phyloP scores from a whole-genome alignment of 768 basidiomycete species.

The Boletus patriciae region DNA sequence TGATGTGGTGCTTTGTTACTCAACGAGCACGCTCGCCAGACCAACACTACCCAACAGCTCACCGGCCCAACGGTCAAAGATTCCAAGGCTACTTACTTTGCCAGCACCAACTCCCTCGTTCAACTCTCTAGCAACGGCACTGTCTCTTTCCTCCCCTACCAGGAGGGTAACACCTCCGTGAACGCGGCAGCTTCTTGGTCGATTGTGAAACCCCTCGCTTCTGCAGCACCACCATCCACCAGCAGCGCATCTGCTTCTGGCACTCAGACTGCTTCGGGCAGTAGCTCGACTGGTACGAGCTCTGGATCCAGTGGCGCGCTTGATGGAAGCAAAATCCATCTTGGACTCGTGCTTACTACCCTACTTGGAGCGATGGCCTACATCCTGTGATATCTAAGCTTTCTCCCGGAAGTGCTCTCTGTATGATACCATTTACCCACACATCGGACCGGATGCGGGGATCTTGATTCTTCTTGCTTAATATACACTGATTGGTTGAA shows the following conservation, averaged over 20 bases:
- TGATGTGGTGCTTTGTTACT: not conserved
- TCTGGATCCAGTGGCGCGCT: conserved; percentile 16
- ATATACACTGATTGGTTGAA: conserved; percentile 1
- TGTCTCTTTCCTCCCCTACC: conserved; percentile 62
- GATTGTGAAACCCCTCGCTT: conserved; percentile 43
- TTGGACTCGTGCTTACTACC: conserved; percentile 11
- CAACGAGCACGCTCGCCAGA: conserved; percentile 34
- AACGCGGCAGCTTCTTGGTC: conserved; percentile 54
- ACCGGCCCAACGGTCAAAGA: conserved; percentile 63
- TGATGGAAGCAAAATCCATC: conserved; percentile 12
- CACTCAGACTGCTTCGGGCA: conserved; percentile 15
- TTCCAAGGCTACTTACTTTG: conserved; percentile 60
- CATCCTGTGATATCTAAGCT: conserved; percentile 10
- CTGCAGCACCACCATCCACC: conserved; percentile 41
- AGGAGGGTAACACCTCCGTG: conserved; percentile 40
- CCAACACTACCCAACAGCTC: conserved; percentile 62
- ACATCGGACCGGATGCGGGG: not conserved
- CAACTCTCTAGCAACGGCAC: conserved; percentile 64
- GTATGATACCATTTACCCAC: conserved; percentile 10
- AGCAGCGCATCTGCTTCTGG: conserved; percentile 20
- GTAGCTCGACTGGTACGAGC: conserved; percentile 13
- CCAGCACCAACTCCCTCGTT: conserved; percentile 57
- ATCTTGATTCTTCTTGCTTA: not conserved
- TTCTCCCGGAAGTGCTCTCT: not conserved
- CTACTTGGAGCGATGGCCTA: conserved; percentile 17